These are phyloP conservation scores for Senna siamea DNA, from an alignment of 306 rosid genomes.

Conservation along the genomic window DNA sequence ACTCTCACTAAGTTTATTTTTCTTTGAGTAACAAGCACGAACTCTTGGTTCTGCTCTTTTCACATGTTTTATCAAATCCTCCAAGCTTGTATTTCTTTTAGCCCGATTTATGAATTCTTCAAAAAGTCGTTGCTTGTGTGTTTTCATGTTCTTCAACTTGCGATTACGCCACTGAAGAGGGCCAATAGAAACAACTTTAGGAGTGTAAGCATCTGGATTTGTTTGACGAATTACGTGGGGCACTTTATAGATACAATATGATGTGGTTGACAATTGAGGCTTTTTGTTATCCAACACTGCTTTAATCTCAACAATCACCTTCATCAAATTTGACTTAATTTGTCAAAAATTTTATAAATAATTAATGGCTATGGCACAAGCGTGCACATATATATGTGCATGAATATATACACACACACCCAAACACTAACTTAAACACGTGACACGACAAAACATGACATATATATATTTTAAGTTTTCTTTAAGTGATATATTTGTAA, in stretches of 20 bases:
- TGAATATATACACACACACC: too few species aligned
- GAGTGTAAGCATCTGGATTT: neutral
- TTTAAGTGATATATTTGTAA: too few species aligned
- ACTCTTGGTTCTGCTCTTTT: neutral
- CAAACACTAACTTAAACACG: too few species aligned
- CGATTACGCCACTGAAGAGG: neutral
- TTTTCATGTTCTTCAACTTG: neutral
- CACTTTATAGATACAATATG: slow-evolving; percentile 15
- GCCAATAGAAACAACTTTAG: neutral
- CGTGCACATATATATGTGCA: too few species aligned
- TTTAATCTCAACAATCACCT: neutral
- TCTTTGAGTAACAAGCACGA: too few species aligned
- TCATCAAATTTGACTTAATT: neutral
- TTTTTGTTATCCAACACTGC: neutral
- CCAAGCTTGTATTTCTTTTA: neutral
- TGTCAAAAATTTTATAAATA: too few species aligned
- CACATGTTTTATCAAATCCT: neutral
- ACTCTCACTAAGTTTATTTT: neutral
- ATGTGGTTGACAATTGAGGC: too few species aligned
- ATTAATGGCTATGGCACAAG: too few species aligned
- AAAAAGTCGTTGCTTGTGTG: neutral
- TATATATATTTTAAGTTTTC: too few species aligned
- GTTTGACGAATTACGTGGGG: neutral
- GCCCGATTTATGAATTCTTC: neutral
- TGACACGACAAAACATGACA: too few species aligned